phyloP scores from a whole-genome alignment of 495 filamentous ascomycete genomes.

The Pyrenula massariospora region DNA sequence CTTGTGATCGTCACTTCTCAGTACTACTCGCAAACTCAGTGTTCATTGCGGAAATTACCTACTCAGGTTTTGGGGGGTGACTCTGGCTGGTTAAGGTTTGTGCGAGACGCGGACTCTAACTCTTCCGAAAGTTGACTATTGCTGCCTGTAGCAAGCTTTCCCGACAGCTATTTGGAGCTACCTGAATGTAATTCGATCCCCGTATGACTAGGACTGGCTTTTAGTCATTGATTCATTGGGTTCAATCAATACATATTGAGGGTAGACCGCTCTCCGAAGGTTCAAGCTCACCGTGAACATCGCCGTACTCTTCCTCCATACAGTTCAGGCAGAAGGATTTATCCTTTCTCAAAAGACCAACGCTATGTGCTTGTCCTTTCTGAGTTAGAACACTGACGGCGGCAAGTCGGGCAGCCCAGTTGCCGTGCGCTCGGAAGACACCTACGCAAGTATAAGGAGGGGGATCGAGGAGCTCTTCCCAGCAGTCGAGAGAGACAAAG shows the following conservation, averaged over 20 bases:
- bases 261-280: background rate
- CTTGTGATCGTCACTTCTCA: too few species aligned
- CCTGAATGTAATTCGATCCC: too few species aligned
- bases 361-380: background rate
- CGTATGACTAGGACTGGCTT: too few species aligned
- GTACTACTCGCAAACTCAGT: too few species aligned
- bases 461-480: slow-evolving; percentile 14
- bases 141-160: too few species aligned
- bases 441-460: slow-evolving; percentile 2
- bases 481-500: slow-evolving; percentile 10
- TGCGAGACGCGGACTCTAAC: too few species aligned
- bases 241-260: background rate
- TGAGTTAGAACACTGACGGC: background rate
- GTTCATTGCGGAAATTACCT: too few species aligned
- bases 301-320: background rate
- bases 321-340: background rate
- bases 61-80: too few species aligned
- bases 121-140: too few species aligned
- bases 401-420: slow-evolving; percentile 13
- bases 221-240: too few species aligned
- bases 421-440: slow-evolving; percentile 7
- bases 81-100: too few species aligned
- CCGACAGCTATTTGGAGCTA: too few species aligned
- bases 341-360: background rate
- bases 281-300: background rate